phyloP scores from a whole-genome alignment of 208 protist species.

The Acanthamoeba lenticulata region DNA sequence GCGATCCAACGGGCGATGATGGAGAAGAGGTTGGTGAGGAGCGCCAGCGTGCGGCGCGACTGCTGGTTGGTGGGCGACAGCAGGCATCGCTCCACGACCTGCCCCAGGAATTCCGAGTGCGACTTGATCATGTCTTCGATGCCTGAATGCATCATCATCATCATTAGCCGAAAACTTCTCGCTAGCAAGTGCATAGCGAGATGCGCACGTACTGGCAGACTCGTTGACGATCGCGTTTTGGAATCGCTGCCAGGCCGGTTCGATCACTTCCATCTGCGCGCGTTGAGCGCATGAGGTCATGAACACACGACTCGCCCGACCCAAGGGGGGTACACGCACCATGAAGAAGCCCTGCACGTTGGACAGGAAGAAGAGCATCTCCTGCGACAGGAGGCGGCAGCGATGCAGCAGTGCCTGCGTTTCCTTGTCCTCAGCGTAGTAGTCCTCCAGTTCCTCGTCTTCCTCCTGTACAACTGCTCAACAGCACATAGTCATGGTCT shows the following conservation, averaged over 20 bases:
- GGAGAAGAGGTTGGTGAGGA: background rate
- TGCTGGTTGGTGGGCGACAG: background rate
- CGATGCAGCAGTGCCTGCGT: conserved; percentile 66
- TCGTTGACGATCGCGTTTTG: conserved; percentile 11
- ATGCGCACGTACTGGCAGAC: background rate
- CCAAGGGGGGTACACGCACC: conserved; percentile 48
- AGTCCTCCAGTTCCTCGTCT: conserved; percentile 13
- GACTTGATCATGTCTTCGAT: conserved; percentile 11
- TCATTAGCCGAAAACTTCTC: no score
- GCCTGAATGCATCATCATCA: background rate
- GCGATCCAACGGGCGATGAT: background rate
- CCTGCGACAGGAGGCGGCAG: conserved; percentile 74
- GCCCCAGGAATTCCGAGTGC: background rate
- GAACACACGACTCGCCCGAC: background rate
- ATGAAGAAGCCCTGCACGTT: conserved; percentile 90
- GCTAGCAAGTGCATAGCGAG: background rate
- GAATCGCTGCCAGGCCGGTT: conserved; percentile 50
- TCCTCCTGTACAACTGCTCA: background rate
- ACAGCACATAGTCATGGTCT: background rate
- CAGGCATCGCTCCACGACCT: conserved; percentile 3
- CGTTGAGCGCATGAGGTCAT: no score
- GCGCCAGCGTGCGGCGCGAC: background rate
- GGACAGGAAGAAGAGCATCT: conserved; percentile 85
- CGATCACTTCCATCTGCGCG: conserved; percentile 15
- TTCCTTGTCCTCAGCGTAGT: conserved; percentile 18